Conservation (phyloP, 106 monocot genomes). For the Allium fistulosum region DNA sequence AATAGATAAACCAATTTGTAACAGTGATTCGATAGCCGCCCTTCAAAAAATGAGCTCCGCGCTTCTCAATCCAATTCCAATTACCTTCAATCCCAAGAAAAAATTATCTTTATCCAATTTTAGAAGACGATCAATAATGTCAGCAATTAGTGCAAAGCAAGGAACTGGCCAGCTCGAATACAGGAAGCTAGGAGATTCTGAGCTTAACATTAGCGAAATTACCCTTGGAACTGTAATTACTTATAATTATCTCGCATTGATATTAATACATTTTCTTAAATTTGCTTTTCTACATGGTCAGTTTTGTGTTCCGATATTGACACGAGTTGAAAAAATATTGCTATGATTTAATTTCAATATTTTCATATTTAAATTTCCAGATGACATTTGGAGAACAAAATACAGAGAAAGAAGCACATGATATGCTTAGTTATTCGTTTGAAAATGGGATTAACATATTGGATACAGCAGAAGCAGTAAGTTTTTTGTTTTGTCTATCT, state of each 20-base stretch:
- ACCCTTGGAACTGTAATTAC: slow-evolving; percentile 68
- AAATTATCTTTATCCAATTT: neutral
- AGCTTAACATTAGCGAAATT: slow-evolving; percentile 77
- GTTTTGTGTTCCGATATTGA: no score
- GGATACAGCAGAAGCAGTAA: slow-evolving; percentile 77
- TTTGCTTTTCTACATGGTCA: no score
- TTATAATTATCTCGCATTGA: no score
- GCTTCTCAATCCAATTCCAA: slow-evolving; percentile 1
- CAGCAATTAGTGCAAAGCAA: slow-evolving; percentile 25
- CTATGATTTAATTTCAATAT: neutral
- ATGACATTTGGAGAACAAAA: slow-evolving; percentile 98
- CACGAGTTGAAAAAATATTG: no score
- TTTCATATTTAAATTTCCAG: slow-evolving; percentile 21
- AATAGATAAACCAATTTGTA: neutral
- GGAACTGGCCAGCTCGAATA: slow-evolving; percentile 39
- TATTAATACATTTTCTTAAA: no score
- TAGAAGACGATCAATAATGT: slow-evolving; percentile 3
- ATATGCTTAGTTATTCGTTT: slow-evolving; percentile 67
- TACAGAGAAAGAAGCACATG: slow-evolving; percentile 88
- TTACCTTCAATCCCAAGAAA: neutral
- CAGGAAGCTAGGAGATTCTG: slow-evolving; percentile 81
- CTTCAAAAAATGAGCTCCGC: neutral
- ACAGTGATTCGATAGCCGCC: neutral
- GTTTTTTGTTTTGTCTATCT: neutral
- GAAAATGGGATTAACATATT: slow-evolving; percentile 67